Percentiles rank a stretch among this genome's conserved stretches.
These are phyloP conservation scores for Daldinia vernicosa DNA, from an alignment of 495 filamentous ascomycete genomes.

Conservation along the genomic window DNA sequence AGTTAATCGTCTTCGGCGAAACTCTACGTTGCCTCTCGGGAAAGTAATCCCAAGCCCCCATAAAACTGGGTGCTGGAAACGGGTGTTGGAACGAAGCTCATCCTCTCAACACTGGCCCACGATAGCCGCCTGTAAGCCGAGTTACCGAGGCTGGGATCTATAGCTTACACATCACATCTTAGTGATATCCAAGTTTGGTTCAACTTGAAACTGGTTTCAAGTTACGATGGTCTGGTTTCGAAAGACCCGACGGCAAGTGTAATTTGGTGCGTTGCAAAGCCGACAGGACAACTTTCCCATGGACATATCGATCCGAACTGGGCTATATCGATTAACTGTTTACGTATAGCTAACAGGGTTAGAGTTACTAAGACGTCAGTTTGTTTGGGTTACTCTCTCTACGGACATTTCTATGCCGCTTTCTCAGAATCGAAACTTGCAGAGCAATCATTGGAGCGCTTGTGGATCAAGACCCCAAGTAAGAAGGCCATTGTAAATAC, in stretches of 20 bases:
- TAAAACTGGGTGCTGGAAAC: neutral
- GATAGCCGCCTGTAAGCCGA: neutral
- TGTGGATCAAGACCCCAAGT: constrained; percentile 6
- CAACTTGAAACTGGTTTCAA: constrained; percentile 22
- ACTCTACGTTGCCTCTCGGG: neutral
- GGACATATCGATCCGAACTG: neutral
- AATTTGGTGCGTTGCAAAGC: neutral
- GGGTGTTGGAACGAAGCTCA: neutral
- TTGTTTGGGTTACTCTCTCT: neutral
- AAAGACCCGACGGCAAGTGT: constrained; percentile 1
- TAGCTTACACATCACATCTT: neutral
- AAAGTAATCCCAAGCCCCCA: neutral
- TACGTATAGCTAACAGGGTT: neutral
- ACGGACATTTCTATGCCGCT: neutral
- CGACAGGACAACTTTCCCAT: neutral
- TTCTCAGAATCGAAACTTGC: neutral
- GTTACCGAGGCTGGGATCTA: neutral
- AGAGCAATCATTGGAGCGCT: constrained; percentile 24
- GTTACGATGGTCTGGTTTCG: constrained; percentile 5
- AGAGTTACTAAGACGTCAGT: constrained; percentile 5
- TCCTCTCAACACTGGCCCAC: neutral
- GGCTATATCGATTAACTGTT: constrained; percentile 1
- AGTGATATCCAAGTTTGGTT: neutral
- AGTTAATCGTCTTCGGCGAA: neutral
- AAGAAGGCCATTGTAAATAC: constrained; percentile 10